Conservation (phyloP, 805 yeast species). For the Kregervanrija delftensis region DNA sequence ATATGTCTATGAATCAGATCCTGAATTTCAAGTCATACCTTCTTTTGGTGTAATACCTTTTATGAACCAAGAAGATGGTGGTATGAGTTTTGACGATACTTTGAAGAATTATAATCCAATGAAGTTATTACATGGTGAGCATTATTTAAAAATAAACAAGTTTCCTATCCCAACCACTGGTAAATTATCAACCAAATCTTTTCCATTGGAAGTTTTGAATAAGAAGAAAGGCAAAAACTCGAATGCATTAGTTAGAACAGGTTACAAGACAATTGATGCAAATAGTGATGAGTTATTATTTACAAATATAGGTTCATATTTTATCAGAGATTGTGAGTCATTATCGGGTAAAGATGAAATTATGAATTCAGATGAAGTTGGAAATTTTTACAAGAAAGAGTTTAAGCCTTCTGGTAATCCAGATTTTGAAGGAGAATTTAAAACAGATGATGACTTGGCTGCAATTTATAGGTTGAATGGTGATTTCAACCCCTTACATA, state of each 20-base stretch:
- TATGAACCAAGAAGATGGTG: constrained; percentile 55
- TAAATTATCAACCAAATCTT: constrained; percentile 49
- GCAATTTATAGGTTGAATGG: constrained; percentile 88
- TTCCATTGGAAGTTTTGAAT: constrained; percentile 69
- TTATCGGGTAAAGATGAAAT: constrained; percentile 42
- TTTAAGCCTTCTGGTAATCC: constrained; percentile 49
- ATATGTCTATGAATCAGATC: constrained; percentile 70
- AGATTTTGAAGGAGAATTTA: constrained; percentile 53
- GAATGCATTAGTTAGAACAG: constrained; percentile 74
- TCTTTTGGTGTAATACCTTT: constrained; percentile 87
- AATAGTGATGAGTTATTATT: constrained; percentile 64
- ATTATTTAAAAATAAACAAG: constrained; percentile 69
- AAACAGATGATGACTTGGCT: constrained; percentile 69
- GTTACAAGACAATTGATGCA: constrained; percentile 62
- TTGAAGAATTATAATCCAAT: constrained; percentile 84
- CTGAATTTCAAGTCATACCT: constrained; percentile 79
- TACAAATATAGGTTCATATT: constrained; percentile 77
- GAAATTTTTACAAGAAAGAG: constrained; percentile 50
- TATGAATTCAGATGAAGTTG: constrained; percentile 37
- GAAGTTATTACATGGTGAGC: constrained; percentile 91
- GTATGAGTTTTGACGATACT: constrained; percentile 49
- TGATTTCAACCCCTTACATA: constrained; percentile 91
- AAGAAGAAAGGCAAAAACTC: constrained; percentile 50
- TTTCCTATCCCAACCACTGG: constrained; percentile 77
- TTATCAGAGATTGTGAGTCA: constrained; percentile 70